A percentile compares a stretch with the other conserved stretches of the same genome.
phyloP scores from a whole-genome alignment of 2,329 filamentous ascomycete species.

The Dactylellina haptotyla region DNA sequence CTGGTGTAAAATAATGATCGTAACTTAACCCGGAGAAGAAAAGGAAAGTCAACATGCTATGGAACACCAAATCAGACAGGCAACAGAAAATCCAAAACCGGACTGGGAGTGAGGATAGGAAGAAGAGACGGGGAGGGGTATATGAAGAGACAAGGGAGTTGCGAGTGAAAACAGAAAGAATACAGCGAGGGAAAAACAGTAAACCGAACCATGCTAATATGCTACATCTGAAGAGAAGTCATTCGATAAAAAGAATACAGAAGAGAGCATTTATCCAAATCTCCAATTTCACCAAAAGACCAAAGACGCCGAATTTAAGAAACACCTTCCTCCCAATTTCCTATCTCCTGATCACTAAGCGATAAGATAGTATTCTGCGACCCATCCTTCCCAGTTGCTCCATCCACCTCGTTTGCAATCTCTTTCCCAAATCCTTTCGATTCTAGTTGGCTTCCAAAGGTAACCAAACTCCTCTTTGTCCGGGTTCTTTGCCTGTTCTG shows the following conservation, averaged over 20 bases:
- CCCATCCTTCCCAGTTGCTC: constrained; percentile 54
- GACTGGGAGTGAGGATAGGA: background rate
- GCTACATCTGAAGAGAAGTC: constrained; percentile 32
- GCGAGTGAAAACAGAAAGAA: constrained; percentile 4
- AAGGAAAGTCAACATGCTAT: constrained; percentile 10
- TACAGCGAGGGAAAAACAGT: constrained; percentile 7
- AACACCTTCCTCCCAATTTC: background rate
- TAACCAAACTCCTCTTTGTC: constrained; percentile 37
- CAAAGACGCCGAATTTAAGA: background rate
- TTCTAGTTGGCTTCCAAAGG: constrained; percentile 39
- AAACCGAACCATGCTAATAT: constrained; percentile 43
- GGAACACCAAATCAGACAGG: background rate
- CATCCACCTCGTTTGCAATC: constrained; percentile 51
- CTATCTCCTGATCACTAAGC: constrained; percentile 32
- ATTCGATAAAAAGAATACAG: background rate
- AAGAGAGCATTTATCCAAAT: constrained; percentile 4
- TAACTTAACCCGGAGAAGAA: background rate
- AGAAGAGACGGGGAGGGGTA: constrained; percentile 6
- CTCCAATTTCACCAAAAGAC: background rate
- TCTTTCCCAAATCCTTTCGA: constrained; percentile 51
- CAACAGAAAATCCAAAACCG: background rate
- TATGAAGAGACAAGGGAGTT: constrained; percentile 22
- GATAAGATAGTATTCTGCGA: constrained; percentile 51
- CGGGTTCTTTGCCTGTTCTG: constrained; percentile 23
- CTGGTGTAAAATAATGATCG: too few species aligned